Evolutionary conservation across 139 green algal genomes (phyloP), one percentile per base, ranked within the genome.

Genomic region (Picochlorum sp.): DNA sequence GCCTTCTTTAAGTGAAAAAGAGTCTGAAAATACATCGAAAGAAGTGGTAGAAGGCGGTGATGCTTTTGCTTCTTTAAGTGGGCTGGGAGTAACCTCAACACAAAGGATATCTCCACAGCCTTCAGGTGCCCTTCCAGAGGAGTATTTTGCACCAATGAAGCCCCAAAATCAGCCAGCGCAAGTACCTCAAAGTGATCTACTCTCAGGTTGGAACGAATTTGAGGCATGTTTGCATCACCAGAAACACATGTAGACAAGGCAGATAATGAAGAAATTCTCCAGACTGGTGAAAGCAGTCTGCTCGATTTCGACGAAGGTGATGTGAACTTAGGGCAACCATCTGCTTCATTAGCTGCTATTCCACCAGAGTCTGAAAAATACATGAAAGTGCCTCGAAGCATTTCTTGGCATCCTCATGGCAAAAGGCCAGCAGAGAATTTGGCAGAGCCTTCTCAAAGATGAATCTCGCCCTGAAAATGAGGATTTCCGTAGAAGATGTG

Each of bases 131-230:
- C 45, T 16, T 45, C 23, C 4, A 34, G 47, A 21, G 15, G 47
- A 21, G 47, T 26, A 21, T 65, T 18, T 16, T 51, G 20, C n/a
- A 3, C 70, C 70, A 4, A 77, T 77, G 70, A 59, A 60, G 34
- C 47, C 64, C 1, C 57, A 49, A 50, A 41, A 41, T 11, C 21
- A 45, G 11, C 18, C 63, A 4, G 9, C 70, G 2, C 16, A 56
- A 6, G 20, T 37, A 11, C 57, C 65, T 9, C 11, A 37, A 7
- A 59, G 56, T 49, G 62, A 69, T 60, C 32, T 77, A n/a, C 34
- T 77, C 9, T 23, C 64, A 18, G 70, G 70, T 4, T 77, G 70
- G 70, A 65, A 72, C 9, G 70, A 77, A 16, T 77, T 77, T 50
- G 70, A 72, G n/a, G 57, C 64, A 41, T 77, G 18, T 77, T 77